These are phyloP conservation scores for Pedinophyceae sp. DNA, from an alignment of 139 green algal species.

Conservation along the genomic window DNA sequence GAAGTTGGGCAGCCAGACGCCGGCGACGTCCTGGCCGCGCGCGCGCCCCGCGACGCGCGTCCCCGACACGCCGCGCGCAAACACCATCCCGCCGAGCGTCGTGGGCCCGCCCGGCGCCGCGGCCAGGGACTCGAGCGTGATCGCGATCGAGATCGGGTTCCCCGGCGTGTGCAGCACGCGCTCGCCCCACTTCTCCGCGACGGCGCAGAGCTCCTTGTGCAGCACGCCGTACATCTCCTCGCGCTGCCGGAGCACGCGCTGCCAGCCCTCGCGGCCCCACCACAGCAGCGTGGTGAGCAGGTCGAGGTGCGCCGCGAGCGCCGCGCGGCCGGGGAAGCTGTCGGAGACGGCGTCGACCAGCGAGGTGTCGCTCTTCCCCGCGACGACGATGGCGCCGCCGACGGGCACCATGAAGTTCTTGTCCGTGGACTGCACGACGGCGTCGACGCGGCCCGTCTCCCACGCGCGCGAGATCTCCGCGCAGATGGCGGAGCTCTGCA, in stretches of 20 bases:
- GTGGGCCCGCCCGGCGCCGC: constrained; percentile 47
- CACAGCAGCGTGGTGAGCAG: constrained; percentile 87
- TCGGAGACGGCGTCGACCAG: constrained; percentile 54
- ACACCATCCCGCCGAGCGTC: constrained; percentile 57
- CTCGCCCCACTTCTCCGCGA: constrained; percentile 20
- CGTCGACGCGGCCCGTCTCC: constrained; percentile 67
- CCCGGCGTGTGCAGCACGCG: constrained; percentile 54
- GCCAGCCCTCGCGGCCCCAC: constrained; percentile 51
- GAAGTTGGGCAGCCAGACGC: constrained; percentile 53
- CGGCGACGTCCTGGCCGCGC: constrained; percentile 41
- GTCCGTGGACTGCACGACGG: constrained; percentile 70
- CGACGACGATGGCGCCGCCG: constrained; percentile 49
- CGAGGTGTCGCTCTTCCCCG: neutral
- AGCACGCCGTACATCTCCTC: constrained; percentile 33
- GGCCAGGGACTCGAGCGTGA: constrained; percentile 41
- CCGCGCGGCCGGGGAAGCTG: constrained; percentile 66
- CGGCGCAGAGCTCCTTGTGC: constrained; percentile 18
- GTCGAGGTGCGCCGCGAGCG: constrained; percentile 56
- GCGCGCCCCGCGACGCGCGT: constrained; percentile 49
- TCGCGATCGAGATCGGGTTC: constrained; percentile 80
- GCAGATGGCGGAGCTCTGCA: constrained; percentile 53
- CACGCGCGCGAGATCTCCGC: constrained; percentile 9
- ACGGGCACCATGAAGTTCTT: constrained; percentile 99
- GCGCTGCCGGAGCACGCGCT: constrained; percentile 37
- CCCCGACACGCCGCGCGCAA: constrained; percentile 51